A percentile compares a stretch with the other conserved stretches of the same genome.
Conservation (phyloP, 73 alveolate genomes). For the Symbiodinium pilosum region DNA sequence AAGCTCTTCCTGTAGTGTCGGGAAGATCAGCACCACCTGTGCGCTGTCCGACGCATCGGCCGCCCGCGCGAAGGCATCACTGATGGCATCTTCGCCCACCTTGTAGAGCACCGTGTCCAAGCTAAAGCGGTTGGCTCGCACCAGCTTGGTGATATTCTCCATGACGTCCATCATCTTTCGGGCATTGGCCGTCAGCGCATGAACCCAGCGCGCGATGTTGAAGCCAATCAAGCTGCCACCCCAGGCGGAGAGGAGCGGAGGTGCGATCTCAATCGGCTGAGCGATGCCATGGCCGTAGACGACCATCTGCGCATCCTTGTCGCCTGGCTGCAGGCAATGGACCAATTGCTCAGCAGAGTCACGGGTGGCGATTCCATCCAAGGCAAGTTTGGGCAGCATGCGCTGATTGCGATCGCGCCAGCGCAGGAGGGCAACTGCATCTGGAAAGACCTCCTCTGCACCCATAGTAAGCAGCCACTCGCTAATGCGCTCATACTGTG, state of each 20-base stretch:
- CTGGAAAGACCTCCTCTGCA: conserved; percentile 91
- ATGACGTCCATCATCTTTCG: conserved; percentile 85
- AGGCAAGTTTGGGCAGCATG: conserved; percentile 79
- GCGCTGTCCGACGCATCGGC: conserved; percentile 94
- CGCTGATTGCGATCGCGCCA: conserved; percentile 95
- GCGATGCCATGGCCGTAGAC: conserved; percentile 86
- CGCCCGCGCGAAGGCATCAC: conserved; percentile 83
- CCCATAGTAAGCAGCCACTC: conserved; percentile 94
- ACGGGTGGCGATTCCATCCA: conserved; percentile 92
- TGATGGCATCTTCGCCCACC: conserved; percentile 93
- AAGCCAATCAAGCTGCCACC: conserved; percentile 93
- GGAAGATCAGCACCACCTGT: conserved; percentile 47
- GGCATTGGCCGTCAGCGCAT: conserved; percentile 80
- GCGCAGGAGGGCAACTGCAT: conserved; percentile 82
- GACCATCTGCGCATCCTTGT: conserved; percentile 94
- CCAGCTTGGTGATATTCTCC: conserved; percentile 79
- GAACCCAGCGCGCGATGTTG: conserved; percentile 94
- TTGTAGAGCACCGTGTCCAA: conserved; percentile 89
- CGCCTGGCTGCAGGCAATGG: conserved; percentile 90
- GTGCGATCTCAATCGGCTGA: conserved; percentile 83
- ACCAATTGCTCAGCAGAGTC: conserved; percentile 92
- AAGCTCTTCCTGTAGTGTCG: conserved; percentile 87
- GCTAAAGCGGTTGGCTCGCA: conserved; percentile 87
- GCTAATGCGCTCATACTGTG: conserved; percentile 92
- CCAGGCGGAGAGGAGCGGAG: conserved; percentile 80